phyloP scores from a whole-genome alignment of 805 yeast species.

The Candida xiaguanensis region DNA sequence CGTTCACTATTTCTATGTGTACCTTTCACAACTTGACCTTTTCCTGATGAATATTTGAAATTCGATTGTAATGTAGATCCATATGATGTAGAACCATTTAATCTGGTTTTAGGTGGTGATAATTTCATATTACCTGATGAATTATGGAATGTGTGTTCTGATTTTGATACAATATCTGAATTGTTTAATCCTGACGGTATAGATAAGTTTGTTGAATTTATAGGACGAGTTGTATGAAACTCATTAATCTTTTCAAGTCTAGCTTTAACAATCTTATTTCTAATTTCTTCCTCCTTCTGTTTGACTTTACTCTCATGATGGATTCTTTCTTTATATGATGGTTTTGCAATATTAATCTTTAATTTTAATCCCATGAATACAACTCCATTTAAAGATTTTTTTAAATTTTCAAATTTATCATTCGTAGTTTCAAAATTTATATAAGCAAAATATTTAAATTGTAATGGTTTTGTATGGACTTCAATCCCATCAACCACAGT shows the following conservation, averaged over 20 bases:
- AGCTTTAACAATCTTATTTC: conserved; percentile 29
- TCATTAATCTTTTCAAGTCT: conserved; percentile 44
- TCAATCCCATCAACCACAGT: conserved; percentile 43
- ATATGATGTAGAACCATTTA: conserved; percentile 34
- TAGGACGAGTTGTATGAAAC: conserved; percentile 22
- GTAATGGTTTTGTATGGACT: conserved; percentile 51
- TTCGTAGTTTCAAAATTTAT: conserved; percentile 38
- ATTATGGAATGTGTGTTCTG: conserved; percentile 31
- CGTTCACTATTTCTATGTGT: conserved; percentile 58
- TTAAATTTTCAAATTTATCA: conserved; percentile 46
- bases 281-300: conserved; percentile 20
- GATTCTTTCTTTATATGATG: conserved; percentile 34
- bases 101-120: conserved; percentile 25
- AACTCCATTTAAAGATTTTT: conserved; percentile 61
- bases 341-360: conserved; percentile 59
- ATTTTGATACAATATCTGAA: conserved; percentile 25
- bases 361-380: conserved; percentile 72
- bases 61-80: conserved; percentile 29
- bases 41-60: conserved; percentile 27
- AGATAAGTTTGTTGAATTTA: conserved; percentile 20
- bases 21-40: conserved; percentile 49
- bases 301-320: conserved; percentile 32
- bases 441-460: conserved; percentile 61
- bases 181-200: conserved; percentile 11
- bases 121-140: conserved; percentile 33